Percentiles rank a stretch among this genome's conserved stretches.
Conservation (phyloP, 257 asterid genomes). For the Penstemon barbatus region DNA sequence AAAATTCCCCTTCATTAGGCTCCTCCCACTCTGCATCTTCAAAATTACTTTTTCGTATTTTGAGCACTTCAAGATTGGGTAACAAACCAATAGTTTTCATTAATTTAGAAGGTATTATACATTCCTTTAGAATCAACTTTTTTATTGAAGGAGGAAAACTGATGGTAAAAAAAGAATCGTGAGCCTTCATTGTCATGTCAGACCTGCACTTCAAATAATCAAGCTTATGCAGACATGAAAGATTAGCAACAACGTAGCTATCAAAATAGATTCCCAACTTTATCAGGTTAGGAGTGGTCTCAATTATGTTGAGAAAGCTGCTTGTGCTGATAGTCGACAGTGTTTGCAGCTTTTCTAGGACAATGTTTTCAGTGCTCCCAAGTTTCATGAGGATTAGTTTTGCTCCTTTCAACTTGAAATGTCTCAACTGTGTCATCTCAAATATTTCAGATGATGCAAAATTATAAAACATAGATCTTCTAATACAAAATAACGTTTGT, state of each 20-base stretch:
- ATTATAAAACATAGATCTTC: too few species aligned
- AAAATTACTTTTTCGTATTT: neutral
- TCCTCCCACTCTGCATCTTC: conserved; percentile 15
- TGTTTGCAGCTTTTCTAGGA: conserved; percentile 10
- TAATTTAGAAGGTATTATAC: conserved; percentile 8
- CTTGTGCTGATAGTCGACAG: neutral
- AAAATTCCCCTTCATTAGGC: conserved; percentile 23
- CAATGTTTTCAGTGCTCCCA: too few species aligned
- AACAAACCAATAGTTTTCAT: conserved; percentile 18
- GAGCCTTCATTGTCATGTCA: neutral
- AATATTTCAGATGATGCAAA: conserved; percentile 15
- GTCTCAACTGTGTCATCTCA: conserved; percentile 21
- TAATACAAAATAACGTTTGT: neutral
- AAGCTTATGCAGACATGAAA: conserved; percentile 8
- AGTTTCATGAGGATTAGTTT: too few species aligned
- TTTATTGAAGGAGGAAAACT: conserved; percentile 21
- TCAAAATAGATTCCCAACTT: conserved; percentile 2
- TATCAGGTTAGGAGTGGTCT: conserved; percentile 2
- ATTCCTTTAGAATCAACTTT: conserved; percentile 15
- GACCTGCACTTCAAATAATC: conserved; percentile 15
- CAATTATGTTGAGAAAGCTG: neutral
- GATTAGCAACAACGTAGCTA: neutral
- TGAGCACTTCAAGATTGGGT: conserved; percentile 32
- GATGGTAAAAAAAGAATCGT: neutral
- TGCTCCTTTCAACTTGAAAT: neutral